These are phyloP conservation scores for Psilocybe cyanescens DNA, from an alignment of 768 basidiomycete species.

Conservation along the genomic window DNA sequence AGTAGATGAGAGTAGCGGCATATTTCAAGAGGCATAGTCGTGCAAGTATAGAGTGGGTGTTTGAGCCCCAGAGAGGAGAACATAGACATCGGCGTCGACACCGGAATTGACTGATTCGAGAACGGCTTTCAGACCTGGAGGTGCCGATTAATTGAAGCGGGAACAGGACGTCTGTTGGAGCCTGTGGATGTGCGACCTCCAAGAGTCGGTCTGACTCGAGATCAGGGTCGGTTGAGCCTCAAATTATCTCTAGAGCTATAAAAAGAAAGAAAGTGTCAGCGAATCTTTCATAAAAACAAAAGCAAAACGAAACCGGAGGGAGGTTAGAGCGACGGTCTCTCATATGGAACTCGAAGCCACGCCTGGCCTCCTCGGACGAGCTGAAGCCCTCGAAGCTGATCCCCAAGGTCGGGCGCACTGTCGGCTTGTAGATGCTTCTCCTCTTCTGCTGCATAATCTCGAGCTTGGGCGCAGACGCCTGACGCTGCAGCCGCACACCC, in stretches of 20 bases:
- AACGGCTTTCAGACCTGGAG: constrained; percentile 1
- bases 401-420: constrained; percentile 49
- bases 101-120: too few relatives aligned
- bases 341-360: constrained; percentile 74
- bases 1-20: too few relatives aligned
- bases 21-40: too few relatives aligned
- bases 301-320: constrained; percentile 29
- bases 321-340: constrained; percentile 70
- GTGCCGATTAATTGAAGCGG: not conserved
- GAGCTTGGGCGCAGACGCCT: constrained; percentile 1
- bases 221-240: constrained; percentile 52
- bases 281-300: not conserved
- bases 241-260: constrained; percentile 50
- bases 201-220: constrained; percentile 48
- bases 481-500: not conserved
- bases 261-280: constrained; percentile 2
- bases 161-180: not conserved
- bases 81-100: too few relatives aligned
- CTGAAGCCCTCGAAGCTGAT: constrained; percentile 74
- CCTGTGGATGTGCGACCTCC: constrained; percentile 19
- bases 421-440: constrained; percentile 29
- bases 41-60: too few relatives aligned
- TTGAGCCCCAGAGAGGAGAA: too few relatives aligned
- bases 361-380: constrained; percentile 80
- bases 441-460: constrained; percentile 16